Conservation (phyloP, 176 grass and related monocot genomes). For the Phoenix roebelenii region DNA sequence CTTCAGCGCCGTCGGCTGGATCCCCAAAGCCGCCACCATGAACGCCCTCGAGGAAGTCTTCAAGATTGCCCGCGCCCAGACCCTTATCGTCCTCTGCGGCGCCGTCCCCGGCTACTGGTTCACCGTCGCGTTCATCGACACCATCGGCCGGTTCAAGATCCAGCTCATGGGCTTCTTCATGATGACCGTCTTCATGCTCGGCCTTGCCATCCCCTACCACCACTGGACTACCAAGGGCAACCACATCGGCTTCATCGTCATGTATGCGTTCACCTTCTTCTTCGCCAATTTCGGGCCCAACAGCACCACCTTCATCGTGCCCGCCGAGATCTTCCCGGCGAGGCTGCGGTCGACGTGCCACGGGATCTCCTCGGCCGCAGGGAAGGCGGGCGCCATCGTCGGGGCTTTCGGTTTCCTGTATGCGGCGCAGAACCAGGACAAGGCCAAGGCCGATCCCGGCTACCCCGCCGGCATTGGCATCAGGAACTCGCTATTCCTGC, state of each 20-base stretch:
- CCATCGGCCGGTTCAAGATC: slow-evolving; percentile 44
- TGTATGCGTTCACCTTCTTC: slow-evolving; percentile 68
- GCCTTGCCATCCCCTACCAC: slow-evolving; percentile 50
- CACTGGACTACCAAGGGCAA: slow-evolving; percentile 41
- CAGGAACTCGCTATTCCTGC: slow-evolving; percentile 37
- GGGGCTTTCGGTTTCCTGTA: slow-evolving; percentile 75
- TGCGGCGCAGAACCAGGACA: slow-evolving; percentile 30
- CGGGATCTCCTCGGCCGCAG: slow-evolving; percentile 62
- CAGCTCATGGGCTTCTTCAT: slow-evolving; percentile 50
- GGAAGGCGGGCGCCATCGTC: slow-evolving; percentile 69
- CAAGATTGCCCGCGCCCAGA: slow-evolving; percentile 49
- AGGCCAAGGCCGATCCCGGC: slow-evolving; percentile 20
- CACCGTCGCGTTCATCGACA: slow-evolving; percentile 58
- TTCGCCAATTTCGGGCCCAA: slow-evolving; percentile 92
- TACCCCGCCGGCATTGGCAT: slow-evolving; percentile 39
- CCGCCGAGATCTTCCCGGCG: slow-evolving; percentile 76
- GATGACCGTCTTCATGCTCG: slow-evolving; percentile 63
- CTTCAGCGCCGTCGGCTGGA: slow-evolving; percentile 30
- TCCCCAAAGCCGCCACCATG: slow-evolving; percentile 35
- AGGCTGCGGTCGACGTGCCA: slow-evolving; percentile 68
- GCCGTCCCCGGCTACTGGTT: slow-evolving; percentile 81
- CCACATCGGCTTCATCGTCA: slow-evolving; percentile 36
- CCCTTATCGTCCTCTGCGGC: slow-evolving; percentile 60
- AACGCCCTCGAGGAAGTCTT: slow-evolving; percentile 56
- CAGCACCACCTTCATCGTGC: slow-evolving; percentile 66